These are phyloP conservation scores for Erysimum cheiri DNA, from an alignment of 441 rosid species.

Conservation along the genomic window DNA sequence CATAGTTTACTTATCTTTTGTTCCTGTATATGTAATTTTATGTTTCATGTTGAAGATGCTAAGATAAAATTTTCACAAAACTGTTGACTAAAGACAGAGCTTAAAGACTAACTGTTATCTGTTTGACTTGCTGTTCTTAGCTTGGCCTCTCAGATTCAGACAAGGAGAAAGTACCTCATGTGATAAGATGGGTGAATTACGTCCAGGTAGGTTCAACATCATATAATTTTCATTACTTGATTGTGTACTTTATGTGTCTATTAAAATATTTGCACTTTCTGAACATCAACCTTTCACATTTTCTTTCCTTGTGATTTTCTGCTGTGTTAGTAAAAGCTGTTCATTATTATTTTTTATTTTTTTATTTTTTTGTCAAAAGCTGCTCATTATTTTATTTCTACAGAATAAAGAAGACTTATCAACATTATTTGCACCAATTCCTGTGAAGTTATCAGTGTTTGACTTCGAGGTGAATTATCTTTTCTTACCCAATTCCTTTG, in stretches of 20 bases:
- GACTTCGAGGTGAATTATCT: conserved; percentile 56
- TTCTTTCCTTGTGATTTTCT: conserved; percentile 8
- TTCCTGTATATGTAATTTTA: neutral
- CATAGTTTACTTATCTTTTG: neutral
- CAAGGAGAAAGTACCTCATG: conserved; percentile 63
- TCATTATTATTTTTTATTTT: too few species aligned
- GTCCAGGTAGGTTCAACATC: conserved; percentile 64
- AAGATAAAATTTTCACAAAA: neutral
- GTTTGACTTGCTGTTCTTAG: conserved; percentile 48
- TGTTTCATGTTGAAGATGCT: neutral
- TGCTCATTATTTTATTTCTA: conserved; percentile 4
- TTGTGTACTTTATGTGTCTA: too few species aligned
- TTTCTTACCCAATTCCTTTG: neutral
- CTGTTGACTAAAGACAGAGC: neutral
- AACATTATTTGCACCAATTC: conserved; percentile 56
- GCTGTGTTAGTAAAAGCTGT: conserved; percentile 6
- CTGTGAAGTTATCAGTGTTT: conserved; percentile 61
- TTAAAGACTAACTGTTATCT: conserved; percentile 16
- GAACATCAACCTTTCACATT: conserved; percentile 13
- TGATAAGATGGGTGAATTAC: conserved; percentile 90
- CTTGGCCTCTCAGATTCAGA: conserved; percentile 58
- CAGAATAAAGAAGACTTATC: conserved; percentile 66
- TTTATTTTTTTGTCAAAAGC: too few species aligned
- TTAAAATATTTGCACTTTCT: conserved; percentile 17
- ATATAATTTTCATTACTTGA: neutral